A percentile compares a stretch with the other conserved stretches of the same genome.
Evolutionary conservation across 192 early-diverging fungal species (phyloP).

Genomic region (Linnemannia exigua): DNA sequence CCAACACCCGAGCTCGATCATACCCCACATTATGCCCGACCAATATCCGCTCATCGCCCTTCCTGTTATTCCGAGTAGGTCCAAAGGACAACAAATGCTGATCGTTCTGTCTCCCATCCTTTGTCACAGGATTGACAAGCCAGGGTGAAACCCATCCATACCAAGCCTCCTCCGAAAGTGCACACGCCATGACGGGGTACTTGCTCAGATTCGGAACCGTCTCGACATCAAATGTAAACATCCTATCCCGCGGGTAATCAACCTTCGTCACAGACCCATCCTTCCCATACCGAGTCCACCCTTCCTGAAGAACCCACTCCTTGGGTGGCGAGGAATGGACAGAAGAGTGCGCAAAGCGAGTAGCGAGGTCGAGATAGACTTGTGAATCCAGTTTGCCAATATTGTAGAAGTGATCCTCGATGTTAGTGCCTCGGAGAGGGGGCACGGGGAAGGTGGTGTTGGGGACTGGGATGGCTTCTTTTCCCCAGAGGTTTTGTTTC

Average conservation of each 20-base stretch:
- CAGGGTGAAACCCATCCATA: constrained; percentile 95
- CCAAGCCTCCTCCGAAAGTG: constrained; percentile 82
- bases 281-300: constrained; percentile 87
- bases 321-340: constrained; percentile 53
- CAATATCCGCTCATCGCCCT: constrained; percentile 43
- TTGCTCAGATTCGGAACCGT: constrained; percentile 75
- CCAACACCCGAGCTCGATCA: constrained; percentile 89
- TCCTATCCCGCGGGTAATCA: constrained; percentile 69
- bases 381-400: constrained; percentile 77
- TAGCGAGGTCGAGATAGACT: constrained; percentile 69
- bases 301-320: constrained; percentile 69
- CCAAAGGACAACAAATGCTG: constrained; percentile 51
- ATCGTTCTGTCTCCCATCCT: constrained; percentile 30
- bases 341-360: constrained; percentile 60
- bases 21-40: constrained; percentile 96
- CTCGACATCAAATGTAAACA: constrained; percentile 92
- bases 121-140: constrained; percentile 49
- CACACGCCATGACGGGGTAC: constrained; percentile 87
- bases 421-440: constrained; percentile 49
- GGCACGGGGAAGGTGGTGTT: constrained; percentile 57
- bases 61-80: constrained; percentile 5
- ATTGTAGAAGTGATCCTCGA: constrained; percentile 85
- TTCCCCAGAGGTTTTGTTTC: constrained; percentile 67
- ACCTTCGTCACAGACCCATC: constrained; percentile 60
- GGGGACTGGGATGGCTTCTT: constrained; percentile 57